These are phyloP conservation scores for Gonium pectorale DNA, from an alignment of 139 green algal genomes.

Conservation along the genomic window DNA sequence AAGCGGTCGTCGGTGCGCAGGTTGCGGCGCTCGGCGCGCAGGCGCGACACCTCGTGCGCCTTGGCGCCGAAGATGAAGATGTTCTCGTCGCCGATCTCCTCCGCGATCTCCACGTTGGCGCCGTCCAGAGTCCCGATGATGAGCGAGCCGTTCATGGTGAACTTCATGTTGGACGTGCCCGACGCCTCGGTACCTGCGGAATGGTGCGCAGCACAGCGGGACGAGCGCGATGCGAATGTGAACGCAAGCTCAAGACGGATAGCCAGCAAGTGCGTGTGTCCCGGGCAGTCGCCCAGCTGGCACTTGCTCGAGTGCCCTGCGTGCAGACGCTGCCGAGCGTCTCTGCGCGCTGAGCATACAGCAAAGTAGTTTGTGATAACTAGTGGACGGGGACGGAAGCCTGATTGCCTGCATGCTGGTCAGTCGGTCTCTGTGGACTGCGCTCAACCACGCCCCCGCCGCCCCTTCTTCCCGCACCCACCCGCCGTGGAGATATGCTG, in stretches of 20 bases:
- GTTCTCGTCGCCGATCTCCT: slow-evolving; percentile 87
- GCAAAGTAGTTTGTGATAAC: no score
- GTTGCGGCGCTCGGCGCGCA: slow-evolving; percentile 74
- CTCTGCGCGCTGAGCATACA: no score
- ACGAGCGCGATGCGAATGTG: no score
- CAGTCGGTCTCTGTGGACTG: no score
- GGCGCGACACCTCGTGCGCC: slow-evolving; percentile 65
- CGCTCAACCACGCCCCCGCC: not conserved
- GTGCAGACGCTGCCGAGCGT: no score
- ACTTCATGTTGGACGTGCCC: slow-evolving; percentile 99
- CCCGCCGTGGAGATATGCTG: slow-evolving; percentile 84
- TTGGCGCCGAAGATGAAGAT: slow-evolving; percentile 91
- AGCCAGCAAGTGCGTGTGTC: no score
- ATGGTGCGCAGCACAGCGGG: no score
- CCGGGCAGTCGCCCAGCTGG: no score
- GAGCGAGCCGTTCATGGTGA: slow-evolving; percentile 97
- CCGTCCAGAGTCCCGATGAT: slow-evolving; percentile 99
- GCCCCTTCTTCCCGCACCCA: not conserved
- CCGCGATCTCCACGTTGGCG: slow-evolving; percentile 98
- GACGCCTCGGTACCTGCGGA: slow-evolving; percentile 90
- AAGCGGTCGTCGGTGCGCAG: slow-evolving; percentile 82
- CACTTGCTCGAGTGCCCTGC: no score
- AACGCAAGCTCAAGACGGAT: not conserved
- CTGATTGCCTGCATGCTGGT: no score
- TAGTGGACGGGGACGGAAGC: no score